Evolutionary conservation across 805 yeast genomes (phyloP).

Genomic region (Monosporozyma servazzii): DNA sequence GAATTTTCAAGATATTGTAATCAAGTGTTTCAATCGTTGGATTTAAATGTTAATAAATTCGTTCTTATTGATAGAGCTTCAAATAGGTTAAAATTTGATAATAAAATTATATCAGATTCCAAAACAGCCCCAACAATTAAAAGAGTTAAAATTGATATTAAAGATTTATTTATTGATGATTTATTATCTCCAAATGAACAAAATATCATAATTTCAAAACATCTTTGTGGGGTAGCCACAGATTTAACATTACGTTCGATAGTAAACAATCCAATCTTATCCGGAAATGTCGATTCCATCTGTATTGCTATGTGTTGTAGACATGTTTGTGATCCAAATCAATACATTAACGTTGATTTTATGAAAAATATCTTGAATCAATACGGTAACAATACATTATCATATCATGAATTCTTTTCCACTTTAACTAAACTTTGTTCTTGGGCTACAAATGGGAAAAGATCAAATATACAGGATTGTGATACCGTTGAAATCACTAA

Average conservation of each 20-base stretch:
- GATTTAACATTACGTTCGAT: constrained; percentile 71
- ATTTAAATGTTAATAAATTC: constrained; percentile 20
- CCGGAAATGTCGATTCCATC: constrained; percentile 39
- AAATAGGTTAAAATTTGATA: constrained; percentile 70
- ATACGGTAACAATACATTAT: constrained; percentile 16
- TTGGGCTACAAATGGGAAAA: constrained; percentile 79
- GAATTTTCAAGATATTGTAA: constrained; percentile 64
- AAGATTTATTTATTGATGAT: constrained; percentile 51
- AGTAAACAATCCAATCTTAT: constrained; percentile 28
- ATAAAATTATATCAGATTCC: constrained; percentile 51
- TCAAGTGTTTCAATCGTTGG: constrained; percentile 7
- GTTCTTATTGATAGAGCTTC: constrained; percentile 69
- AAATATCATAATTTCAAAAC: constrained; percentile 60
- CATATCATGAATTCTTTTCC: constrained; percentile 31
- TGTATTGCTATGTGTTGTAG: constrained; percentile 91
- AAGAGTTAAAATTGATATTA: constrained; percentile 57
- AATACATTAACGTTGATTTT: constrained; percentile 23
- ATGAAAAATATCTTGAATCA: constrained; percentile 32
- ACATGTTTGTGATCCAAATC: constrained; percentile 63
- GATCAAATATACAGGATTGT: constrained; percentile 32
- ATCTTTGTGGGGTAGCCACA: constrained; percentile 90
- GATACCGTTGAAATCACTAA: constrained; percentile 17
- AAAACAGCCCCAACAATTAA: neutral
- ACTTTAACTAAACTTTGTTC: constrained; percentile 59
- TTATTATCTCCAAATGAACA: constrained; percentile 25